Evolutionary conservation across 768 basidiomycete species (phyloP).

Genomic region (Saitozyma sp.): DNA sequence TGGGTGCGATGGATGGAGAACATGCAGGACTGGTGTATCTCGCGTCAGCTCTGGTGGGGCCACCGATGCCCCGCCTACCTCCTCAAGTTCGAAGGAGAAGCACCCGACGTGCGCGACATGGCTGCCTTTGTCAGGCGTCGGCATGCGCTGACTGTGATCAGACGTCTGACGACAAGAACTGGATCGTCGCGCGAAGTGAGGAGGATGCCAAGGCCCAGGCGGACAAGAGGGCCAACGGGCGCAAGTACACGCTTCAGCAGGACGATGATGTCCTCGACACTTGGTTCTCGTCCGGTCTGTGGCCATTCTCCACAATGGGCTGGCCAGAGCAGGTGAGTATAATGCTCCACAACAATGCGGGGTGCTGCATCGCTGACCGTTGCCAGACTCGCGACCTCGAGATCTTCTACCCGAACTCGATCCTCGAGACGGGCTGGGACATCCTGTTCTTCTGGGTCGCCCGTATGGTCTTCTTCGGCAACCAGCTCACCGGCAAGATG

Average conservation of each 20-base stretch:
- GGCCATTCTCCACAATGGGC: slow-evolving; percentile 97
- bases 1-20: slow-evolving; percentile 95
- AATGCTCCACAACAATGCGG: background rate
- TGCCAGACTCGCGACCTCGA: slow-evolving; percentile 71
- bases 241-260: slow-evolving; percentile 74
- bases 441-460: slow-evolving; percentile 99
- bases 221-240: slow-evolving; percentile 63
- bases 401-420: slow-evolving; percentile 80
- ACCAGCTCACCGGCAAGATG: slow-evolving; percentile 82
- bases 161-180: slow-evolving; percentile 71
- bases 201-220: slow-evolving; percentile 77
- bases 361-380: slow-evolving; percentile 6
- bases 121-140: background rate
- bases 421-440: slow-evolving; percentile 98
- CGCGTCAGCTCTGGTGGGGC: slow-evolving; percentile 99
- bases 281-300: slow-evolving; percentile 96
- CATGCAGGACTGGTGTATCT: slow-evolving; percentile 99
- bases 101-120: slow-evolving; percentile 58
- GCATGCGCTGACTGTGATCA: slow-evolving; percentile 53
- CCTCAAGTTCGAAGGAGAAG: slow-evolving; percentile 74
- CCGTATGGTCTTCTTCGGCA: slow-evolving; percentile 91
- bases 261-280: slow-evolving; percentile 98
- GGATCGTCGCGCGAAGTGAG: slow-evolving; percentile 87
- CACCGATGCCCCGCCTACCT: slow-evolving; percentile 95
- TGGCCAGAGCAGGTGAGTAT: slow-evolving; percentile 83